Evolutionary conservation across 1,139 yeast genomes (phyloP).

Genomic region (Sugiyamaella pinicola): DNA sequence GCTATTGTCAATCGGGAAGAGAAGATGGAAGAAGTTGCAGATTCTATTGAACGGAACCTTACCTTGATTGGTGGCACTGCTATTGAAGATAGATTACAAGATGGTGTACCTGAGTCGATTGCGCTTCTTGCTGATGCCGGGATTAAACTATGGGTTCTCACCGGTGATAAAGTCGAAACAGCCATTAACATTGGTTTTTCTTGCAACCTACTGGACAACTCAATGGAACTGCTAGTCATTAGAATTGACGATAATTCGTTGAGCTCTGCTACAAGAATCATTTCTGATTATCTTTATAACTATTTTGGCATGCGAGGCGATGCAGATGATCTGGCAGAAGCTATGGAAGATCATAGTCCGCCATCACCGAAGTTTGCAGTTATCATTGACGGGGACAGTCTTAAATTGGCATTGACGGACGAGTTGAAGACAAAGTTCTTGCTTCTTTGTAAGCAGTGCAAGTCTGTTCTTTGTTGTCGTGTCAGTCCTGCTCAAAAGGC

Average conservation of each 20-base stretch:
- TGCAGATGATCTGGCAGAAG: conserved; percentile 57
- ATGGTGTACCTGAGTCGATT: conserved; percentile 94
- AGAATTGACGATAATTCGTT: conserved; percentile 49
- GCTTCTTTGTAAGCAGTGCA: conserved; percentile 87
- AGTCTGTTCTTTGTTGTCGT: conserved; percentile 91
- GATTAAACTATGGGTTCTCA: conserved; percentile 92
- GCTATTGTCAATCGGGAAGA: conserved; percentile 78
- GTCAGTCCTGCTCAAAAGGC: conserved; percentile 98
- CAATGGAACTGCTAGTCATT: conserved; percentile 82
- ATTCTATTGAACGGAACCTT: conserved; percentile 74
- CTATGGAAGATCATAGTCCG: conserved; percentile 71
- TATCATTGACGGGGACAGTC: conserved; percentile 90
- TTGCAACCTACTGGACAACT: conserved; percentile 82
- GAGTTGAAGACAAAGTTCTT: conserved; percentile 71
- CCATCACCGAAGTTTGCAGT: conserved; percentile 81
- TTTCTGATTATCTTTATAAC: conserved; percentile 61
- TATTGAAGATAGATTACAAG: conserved; percentile 92
- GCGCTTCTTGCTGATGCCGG: conserved; percentile 86
- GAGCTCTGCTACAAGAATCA: conserved; percentile 55
- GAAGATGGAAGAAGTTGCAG: conserved; percentile 74
- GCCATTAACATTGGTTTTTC: conserved; percentile 98
- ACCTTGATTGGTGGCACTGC: conserved; percentile 92
- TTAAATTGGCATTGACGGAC: conserved; percentile 68
- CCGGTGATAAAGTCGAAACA: conserved; percentile 97
- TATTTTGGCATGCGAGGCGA: conserved; percentile 69